These are phyloP conservation scores for Xerocomus nothofagi DNA, from an alignment of 1,284 basidiomycete species.

Conservation along the genomic window DNA sequence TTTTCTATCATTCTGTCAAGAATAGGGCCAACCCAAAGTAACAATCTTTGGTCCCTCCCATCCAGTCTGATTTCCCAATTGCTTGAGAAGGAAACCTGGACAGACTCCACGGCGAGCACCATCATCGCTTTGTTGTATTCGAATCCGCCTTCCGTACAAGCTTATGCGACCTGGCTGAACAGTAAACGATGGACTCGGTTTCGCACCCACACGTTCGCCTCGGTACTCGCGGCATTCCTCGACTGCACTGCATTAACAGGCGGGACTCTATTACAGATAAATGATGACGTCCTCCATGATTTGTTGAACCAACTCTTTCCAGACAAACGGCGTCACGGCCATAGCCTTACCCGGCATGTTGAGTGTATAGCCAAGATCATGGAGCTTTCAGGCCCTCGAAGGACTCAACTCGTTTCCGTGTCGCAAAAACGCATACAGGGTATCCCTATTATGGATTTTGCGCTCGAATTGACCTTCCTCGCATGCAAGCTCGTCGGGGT, in stretches of 20 bases:
- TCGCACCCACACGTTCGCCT: constrained; percentile 4
- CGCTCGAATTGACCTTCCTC: constrained; percentile 32
- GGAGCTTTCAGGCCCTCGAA: constrained; percentile 13
- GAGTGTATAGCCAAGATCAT: constrained; percentile 25
- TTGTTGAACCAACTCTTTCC: constrained; percentile 22
- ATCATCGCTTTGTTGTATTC: constrained; percentile 46
- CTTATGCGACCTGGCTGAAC: constrained; percentile 35
- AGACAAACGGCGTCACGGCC: neutral
- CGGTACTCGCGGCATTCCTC: constrained; percentile 26
- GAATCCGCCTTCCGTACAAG: constrained; percentile 17
- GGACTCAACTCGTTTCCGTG: constrained; percentile 11
- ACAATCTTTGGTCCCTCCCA: constrained; percentile 25
- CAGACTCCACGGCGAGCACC: constrained; percentile 40
- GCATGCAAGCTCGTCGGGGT: constrained; percentile 25
- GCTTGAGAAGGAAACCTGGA: constrained; percentile 43
- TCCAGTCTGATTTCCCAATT: constrained; percentile 34
- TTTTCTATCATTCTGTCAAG: constrained; percentile 26
- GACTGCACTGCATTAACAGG: constrained; percentile 17
- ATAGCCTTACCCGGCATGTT: constrained; percentile 1
- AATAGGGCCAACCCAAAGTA: constrained; percentile 22
- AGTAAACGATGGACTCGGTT: constrained; percentile 21
- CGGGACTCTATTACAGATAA: constrained; percentile 20
- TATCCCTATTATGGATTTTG: constrained; percentile 16
- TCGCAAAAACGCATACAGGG: constrained; percentile 20
- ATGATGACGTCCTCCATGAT: constrained; percentile 12